Evolutionary conservation across 257 asterid species (phyloP).

Genomic region (Plantago major): DNA sequence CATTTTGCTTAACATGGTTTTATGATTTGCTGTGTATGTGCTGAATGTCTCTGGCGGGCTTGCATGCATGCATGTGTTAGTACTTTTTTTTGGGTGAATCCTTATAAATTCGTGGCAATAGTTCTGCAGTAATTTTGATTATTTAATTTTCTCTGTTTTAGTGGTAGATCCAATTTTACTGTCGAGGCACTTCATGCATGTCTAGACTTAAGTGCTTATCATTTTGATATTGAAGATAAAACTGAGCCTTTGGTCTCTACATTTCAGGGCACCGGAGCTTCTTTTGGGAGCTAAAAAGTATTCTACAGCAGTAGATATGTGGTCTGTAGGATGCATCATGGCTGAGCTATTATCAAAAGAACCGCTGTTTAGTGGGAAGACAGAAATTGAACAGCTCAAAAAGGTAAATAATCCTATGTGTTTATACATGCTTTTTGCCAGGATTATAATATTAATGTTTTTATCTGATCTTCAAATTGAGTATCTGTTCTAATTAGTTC

Average conservation of each 20-base stretch:
- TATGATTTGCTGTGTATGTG: too few relatives aligned
- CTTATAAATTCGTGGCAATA: too few relatives aligned
- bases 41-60: too few relatives aligned
- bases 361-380: slow-evolving; percentile 81
- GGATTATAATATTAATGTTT: not conserved
- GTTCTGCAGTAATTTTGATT: not conserved
- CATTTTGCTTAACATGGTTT: too few relatives aligned
- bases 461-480: not conserved
- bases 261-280: slow-evolving; percentile 88
- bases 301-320: slow-evolving; percentile 95
- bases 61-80: too few relatives aligned
- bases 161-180: too few relatives aligned
- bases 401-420: slow-evolving; percentile 44
- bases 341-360: slow-evolving; percentile 78
- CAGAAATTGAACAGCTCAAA: slow-evolving; percentile 84
- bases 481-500: slow-evolving; percentile 16
- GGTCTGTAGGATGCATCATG: slow-evolving; percentile 98
- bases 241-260: slow-evolving; percentile 16
- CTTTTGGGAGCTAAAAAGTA: slow-evolving; percentile 82
- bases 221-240: not conserved
- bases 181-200: not conserved
- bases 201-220: not conserved
- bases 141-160: not conserved
- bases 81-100: too few relatives aligned
- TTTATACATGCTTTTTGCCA: not conserved